Percentiles rank a stretch among this genome's conserved stretches.
Conservation (phyloP, 108 stramenopile genomes). For the Cyclostephanos tholiformis region DNA sequence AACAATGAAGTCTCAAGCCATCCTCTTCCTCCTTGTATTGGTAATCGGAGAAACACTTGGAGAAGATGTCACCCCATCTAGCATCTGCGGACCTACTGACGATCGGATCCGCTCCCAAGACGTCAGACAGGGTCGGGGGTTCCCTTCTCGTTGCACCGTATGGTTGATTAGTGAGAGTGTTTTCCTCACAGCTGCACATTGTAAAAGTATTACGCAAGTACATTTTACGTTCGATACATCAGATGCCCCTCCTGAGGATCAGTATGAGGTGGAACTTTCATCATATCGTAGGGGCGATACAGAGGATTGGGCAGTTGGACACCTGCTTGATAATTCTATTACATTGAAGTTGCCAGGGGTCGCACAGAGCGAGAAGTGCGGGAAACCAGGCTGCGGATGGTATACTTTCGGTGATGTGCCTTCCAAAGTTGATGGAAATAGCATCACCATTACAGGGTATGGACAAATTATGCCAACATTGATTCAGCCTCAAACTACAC, state of each 20-base stretch:
- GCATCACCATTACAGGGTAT: constrained; percentile 21
- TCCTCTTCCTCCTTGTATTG: no score
- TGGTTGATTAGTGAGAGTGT: neutral
- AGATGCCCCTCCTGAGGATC: constrained; percentile 12
- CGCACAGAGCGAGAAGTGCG: constrained; percentile 15
- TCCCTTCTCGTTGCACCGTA: neutral
- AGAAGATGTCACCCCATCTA: no score
- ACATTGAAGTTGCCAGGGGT: constrained; percentile 15
- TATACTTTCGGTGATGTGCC: constrained; percentile 10
- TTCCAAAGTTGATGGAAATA: neutral
- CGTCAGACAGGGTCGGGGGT: neutral
- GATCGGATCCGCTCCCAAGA: neutral
- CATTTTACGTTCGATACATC: neutral
- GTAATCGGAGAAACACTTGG: no score
- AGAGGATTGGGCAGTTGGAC: constrained; percentile 9
- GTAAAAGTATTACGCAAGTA: no score
- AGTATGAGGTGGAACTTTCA: constrained; percentile 11
- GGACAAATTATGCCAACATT: neutral
- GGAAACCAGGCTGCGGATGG: constrained; percentile 14
- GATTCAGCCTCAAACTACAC: neutral
- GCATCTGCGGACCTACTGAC: neutral
- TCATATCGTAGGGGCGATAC: neutral
- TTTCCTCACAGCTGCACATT: neutral
- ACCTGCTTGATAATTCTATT: neutral
- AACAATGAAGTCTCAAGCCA: no score